A percentile compares a stretch with the other conserved stretches of the same genome.
phyloP scores from a whole-genome alignment of 129 eudicot genomes.

The Lactuca saligna region DNA sequence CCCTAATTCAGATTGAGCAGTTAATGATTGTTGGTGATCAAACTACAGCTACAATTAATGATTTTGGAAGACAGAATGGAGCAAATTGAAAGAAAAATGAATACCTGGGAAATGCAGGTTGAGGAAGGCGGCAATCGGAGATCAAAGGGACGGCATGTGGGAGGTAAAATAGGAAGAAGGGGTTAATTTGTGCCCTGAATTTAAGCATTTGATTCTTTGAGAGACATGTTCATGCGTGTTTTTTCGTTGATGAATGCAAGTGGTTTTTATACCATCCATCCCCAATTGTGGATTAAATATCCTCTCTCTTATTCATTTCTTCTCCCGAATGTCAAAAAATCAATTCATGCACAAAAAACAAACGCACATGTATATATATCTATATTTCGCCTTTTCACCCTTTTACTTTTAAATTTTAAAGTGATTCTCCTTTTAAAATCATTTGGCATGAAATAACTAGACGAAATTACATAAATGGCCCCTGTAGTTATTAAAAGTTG shows the following conservation, averaged over 20 bases:
- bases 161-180: constrained; percentile 13
- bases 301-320: constrained; percentile 6
- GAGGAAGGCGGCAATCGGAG: constrained; percentile 39
- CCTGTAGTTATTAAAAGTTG: too few relatives aligned
- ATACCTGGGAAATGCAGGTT: constrained; percentile 43
- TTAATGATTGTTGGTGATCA: background rate
- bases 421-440: background rate
- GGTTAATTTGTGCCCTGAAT: constrained; percentile 3
- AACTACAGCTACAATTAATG: background rate
- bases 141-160: constrained; percentile 28
- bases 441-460: background rate
- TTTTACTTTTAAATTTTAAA: background rate
- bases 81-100: background rate
- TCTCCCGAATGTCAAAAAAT: constrained; percentile 2
- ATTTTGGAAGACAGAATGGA: background rate
- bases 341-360: background rate
- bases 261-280: constrained; percentile 5
- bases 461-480: too few relatives aligned
- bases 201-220: constrained; percentile 11
- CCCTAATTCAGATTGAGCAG: constrained; percentile 6
- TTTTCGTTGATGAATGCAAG: background rate
- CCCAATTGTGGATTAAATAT: constrained; percentile 23
- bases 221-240: constrained; percentile 11
- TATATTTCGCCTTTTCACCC: background rate
- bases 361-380: background rate